Base-by-base conservation (phyloP, 2,329 filamentous ascomycete species). In the Lachnellula arida region DNA sequence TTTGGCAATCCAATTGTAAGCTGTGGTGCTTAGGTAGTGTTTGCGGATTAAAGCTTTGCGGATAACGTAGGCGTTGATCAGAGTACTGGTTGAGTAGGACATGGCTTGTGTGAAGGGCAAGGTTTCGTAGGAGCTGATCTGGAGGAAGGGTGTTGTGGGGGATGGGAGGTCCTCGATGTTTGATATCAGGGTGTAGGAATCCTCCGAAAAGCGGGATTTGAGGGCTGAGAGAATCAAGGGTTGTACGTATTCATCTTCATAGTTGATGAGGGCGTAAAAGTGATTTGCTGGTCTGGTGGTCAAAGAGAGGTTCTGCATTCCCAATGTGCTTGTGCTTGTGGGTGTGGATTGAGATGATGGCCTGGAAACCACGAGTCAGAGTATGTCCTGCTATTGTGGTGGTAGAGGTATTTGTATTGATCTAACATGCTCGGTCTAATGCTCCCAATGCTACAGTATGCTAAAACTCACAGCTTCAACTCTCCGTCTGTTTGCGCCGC, bases 1-100 rank as follows among this genome's bases (percentile, higher is more conserved):
- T 72, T 99, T 99, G 40, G 86, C 84, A 5, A 89, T 77, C 91
- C 92, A 97, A 68, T 89, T 87, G 47, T 88, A 81, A 22, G 96
- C 82, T 0, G 92, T 97, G 19, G 86, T 84, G 3, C 88, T 87
- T 3, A 99, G 81, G 70, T 94, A 97, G 71, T 99, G 94, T 73
- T 99, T 99, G 57, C 94, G 84, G 65, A 97, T 97, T 19, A 99
- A 78, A 0, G 94, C 94, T 76, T 97, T 97, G 67, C 94, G 88
- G 70, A 97, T 95, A 68, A 97, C 82, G 73, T 97, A 97, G 68
- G 90, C 89, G 73, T 97, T 97, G 64, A 89, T 79, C 1, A 96
- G 77, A 11, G 81, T 83, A 0, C 82, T 84, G 0, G 73, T 69
- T 0, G 87, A 74, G 63, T 90, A 78, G 1, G 76, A 71, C 55